Evolutionary conservation across 73 alveolate genomes (phyloP), one percentile per base, ranked within the genome.

Genomic region (Breviolum minutum): DNA sequence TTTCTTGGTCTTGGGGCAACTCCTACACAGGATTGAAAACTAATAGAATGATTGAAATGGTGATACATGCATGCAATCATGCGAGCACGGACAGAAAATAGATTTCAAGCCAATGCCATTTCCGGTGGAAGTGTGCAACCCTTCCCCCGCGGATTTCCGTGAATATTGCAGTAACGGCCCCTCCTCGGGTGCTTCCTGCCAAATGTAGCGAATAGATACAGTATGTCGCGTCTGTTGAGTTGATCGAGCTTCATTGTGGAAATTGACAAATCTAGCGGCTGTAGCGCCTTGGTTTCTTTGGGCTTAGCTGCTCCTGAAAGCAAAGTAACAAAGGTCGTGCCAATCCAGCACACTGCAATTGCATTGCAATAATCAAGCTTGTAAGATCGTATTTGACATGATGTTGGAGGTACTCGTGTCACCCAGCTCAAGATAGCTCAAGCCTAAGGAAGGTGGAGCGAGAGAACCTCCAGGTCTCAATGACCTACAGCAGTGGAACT

Each of bases 381-480:
- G 79, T 19, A 69, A 19, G 7, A 24, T 24, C 79, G 26, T 24
- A 24, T 16, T 16, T 24, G 79, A 69, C 26, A 69, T 19, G 26
- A 69, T 16, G 79, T 69, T 69, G 19, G 27, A 24, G 79, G 27
- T 69, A 69, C 79, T 24, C 19, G 79, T 24, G 54, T 40, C 85
- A 24, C 29, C 85, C 85, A 22, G 32, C 19, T n/a, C 48, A 74
- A 22, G 60, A 14, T 2, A 14, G 85, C 32, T 24, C 32, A 60
- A 10, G 76, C 95, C 68, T 66, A 71, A 27, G 30, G 30, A 63
- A 14, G 96, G 63, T 68, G 95, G 96, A 29, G 96, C 96, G 17
- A 90, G 87, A 6, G 96, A 70, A 61, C 96, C 96, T 40, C 96
- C 96, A 16, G 96, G 96, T 48, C 96, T 90, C 63, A 90, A 32